Evolutionary conservation across 2,329 filamentous ascomycete species (phyloP).

Genomic region (Pseudocercospora musae): DNA sequence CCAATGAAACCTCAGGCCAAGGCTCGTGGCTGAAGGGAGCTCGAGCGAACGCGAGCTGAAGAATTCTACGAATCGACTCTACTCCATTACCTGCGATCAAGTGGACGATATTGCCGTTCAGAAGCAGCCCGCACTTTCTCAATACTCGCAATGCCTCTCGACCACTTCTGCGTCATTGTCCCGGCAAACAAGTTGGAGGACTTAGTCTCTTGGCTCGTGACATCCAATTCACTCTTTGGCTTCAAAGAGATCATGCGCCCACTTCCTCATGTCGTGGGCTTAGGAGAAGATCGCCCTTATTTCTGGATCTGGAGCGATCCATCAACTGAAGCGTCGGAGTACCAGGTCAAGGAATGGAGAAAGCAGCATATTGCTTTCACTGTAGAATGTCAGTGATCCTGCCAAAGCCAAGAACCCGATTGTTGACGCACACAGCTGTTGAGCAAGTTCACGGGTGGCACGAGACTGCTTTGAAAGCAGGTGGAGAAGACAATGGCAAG

Average conservation of each 20-base stretch:
- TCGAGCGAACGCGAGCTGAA: background rate
- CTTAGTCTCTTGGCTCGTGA: slow-evolving; percentile 7
- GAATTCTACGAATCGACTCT: background rate
- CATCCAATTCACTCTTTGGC: slow-evolving; percentile 2
- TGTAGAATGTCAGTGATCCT: background rate
- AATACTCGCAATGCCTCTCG: slow-evolving; percentile 4
- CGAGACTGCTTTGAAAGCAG: slow-evolving; percentile 10
- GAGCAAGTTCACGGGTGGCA: slow-evolving; percentile 12
- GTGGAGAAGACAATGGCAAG: slow-evolving; percentile 15
- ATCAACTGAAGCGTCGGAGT: background rate
- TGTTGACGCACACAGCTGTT: background rate
- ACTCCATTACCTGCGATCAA: background rate
- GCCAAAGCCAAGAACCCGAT: background rate
- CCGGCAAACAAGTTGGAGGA: slow-evolving; percentile 7
- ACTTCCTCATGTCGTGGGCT: slow-evolving; percentile 6
- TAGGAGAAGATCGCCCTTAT: slow-evolving; percentile 12
- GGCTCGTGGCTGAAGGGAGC: background rate
- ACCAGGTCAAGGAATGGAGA: slow-evolving; percentile 3
- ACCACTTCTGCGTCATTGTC: slow-evolving; percentile 12
- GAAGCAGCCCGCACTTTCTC: background rate
- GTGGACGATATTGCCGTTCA: background rate
- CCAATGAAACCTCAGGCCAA: background rate
- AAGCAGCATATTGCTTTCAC: slow-evolving; percentile 11
- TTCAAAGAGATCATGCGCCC: slow-evolving; percentile 12
- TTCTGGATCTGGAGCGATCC: slow-evolving; percentile 11